A percentile compares a stretch with the other conserved stretches of the same genome.
These are phyloP conservation scores for Metschnikowia rubicola DNA, from an alignment of 805 yeast genomes.

Conservation along the genomic window DNA sequence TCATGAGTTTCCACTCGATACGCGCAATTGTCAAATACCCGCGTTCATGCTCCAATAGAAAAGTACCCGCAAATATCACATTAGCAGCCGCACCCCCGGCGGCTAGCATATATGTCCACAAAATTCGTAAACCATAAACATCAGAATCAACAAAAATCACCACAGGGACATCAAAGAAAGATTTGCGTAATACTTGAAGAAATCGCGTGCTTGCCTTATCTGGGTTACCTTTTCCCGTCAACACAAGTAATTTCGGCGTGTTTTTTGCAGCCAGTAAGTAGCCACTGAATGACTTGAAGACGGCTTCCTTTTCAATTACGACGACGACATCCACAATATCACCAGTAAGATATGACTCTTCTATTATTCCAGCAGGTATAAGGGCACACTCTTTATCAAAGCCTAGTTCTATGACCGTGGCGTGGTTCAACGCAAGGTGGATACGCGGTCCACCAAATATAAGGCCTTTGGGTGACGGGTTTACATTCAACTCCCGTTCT, in stretches of 20 bases:
- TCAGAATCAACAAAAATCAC: conserved; percentile 17
- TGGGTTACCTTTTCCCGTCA: conserved; percentile 20
- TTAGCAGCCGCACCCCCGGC: conserved; percentile 1
- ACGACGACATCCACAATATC: conserved; percentile 16
- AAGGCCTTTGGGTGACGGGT: conserved; percentile 17
- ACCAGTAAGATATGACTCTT: background rate
- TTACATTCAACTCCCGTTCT: conserved; percentile 6
- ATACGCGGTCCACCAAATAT: conserved; percentile 13
- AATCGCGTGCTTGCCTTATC: conserved; percentile 14
- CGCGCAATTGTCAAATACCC: conserved; percentile 14
- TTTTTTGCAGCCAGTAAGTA: conserved; percentile 8
- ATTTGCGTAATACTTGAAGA: conserved; percentile 1
- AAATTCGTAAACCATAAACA: conserved; percentile 18
- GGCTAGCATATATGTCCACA: conserved; percentile 10
- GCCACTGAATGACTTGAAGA: conserved; percentile 33
- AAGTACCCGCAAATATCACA: conserved; percentile 13
- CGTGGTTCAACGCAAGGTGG: conserved; percentile 1
- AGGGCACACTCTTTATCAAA: conserved; percentile 2
- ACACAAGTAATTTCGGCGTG: background rate
- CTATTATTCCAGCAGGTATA: conserved; percentile 1
- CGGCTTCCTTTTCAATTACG: conserved; percentile 40
- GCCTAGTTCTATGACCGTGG: background rate
- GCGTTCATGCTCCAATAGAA: conserved; percentile 12
- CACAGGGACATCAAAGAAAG: conserved; percentile 8
- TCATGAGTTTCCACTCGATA: conserved; percentile 14